phyloP scores from a whole-genome alignment of 1,284 basidiomycete species.

The Ganoderma multipileum region DNA sequence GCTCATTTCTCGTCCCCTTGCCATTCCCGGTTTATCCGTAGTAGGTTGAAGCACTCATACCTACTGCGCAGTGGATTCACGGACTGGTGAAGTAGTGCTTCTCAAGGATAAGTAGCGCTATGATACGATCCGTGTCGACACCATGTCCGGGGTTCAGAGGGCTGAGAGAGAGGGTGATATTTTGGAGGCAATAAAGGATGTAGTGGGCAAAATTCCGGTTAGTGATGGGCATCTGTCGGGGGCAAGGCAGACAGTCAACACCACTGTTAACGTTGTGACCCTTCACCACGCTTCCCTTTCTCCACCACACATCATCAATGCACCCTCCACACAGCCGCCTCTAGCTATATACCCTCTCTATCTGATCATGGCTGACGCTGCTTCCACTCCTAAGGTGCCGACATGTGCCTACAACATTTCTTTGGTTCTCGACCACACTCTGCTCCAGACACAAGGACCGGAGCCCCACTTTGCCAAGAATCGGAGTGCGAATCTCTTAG shows the following conservation, averaged over 20 bases:
- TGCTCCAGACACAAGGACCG: constrained; percentile 10
- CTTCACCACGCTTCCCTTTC: no score
- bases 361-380: background rate
- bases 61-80: constrained; percentile 22
- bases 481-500: constrained; percentile 32
- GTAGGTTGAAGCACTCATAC: constrained; percentile 16
- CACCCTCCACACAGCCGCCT: background rate
- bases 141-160: background rate
- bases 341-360: background rate
- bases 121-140: background rate
- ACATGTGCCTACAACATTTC: background rate
- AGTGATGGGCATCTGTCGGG: no score
- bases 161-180: constrained; percentile 18
- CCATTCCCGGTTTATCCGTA: background rate
- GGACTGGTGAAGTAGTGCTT: background rate
- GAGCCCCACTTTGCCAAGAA: constrained; percentile 36
- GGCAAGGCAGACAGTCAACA: no score
- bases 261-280: no score
- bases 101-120: constrained; percentile 27
- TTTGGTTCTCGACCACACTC: background rate
- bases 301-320: background rate
- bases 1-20: constrained; percentile 17
- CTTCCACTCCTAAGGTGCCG: background rate
- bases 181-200: background rate
- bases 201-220: constrained; percentile 20